Base-by-base conservation (phyloP, 306 rosid species). In the Nissolia schottii region DNA sequence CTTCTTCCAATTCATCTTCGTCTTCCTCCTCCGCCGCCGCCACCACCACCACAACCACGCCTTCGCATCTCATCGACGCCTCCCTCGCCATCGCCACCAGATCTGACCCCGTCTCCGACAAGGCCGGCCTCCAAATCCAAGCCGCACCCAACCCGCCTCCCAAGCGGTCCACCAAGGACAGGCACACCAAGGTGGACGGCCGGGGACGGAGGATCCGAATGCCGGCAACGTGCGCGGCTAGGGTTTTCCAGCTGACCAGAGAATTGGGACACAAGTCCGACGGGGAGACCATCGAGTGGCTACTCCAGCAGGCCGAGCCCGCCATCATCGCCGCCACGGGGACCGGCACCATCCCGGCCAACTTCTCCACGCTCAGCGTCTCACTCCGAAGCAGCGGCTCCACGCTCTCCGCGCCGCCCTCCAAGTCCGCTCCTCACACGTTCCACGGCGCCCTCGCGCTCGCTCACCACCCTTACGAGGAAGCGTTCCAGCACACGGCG, bases 241-340 rank as follows among this genome's bases (percentile, higher is more conserved):
- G 98, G 67, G 98, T 92, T 63, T 92, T 92, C 61, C 98, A 92
- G 14, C 67, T 92, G 78, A 92, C 98, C 0, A 69, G 98, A 59
- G 98, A 92, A 84, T 76, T 92, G 78, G 87, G 96, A 0, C 92
- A 92, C 59, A 92, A 92, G 73, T 92, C 98, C 6, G 98, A 92
- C 74, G 98, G 98, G 1, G 98, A 92, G 74, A 92, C 98, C 0
- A 88, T 92, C 35, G 98, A 88, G 65, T 92, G 98, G 98, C 86
- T 92, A 0, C 91, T 92, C 3, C 98, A 92, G 57, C 98, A 92
- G 63, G 98, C 98, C 0, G 98, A 92, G 66, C 96, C 86, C 0
- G 96, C 98, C 0, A 92, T 92, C 68, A 81, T 90, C 56, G 90
- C 96, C 1, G 79, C 96, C 46, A 92, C 98, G 0, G 98, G 98